These are phyloP conservation scores for Chlorella sp. DNA, from an alignment of 139 green algal genomes.

Conservation along the genomic window DNA sequence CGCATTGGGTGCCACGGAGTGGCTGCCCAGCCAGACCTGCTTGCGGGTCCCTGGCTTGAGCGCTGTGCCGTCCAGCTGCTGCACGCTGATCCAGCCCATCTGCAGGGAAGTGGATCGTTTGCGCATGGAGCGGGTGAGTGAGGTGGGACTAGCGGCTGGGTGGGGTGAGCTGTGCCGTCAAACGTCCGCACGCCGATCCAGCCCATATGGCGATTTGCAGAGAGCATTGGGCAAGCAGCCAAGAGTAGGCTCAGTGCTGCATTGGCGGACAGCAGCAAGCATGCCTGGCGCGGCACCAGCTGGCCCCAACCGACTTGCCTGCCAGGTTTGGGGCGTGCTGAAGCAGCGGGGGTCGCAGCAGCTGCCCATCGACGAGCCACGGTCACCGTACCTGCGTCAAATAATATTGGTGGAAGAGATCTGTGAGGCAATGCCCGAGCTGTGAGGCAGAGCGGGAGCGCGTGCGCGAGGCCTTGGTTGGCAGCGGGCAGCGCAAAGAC, in stretches of 20 bases:
- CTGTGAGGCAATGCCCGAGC: neutral
- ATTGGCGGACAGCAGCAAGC: neutral
- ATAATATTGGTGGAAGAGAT: neutral
- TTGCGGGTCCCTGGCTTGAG: neutral
- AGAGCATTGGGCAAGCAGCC: too few relatives aligned
- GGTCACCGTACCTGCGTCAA: neutral
- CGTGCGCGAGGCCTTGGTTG: neutral
- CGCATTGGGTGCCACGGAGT: neutral
- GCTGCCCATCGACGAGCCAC: neutral
- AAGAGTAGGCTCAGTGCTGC: too few relatives aligned
- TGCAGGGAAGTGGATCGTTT: neutral
- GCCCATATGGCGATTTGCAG: too few relatives aligned
- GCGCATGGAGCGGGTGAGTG: neutral
- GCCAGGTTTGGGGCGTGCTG: neutral
- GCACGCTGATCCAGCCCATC: neutral
- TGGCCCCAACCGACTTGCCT: neutral
- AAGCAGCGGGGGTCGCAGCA: constrained; percentile 5
- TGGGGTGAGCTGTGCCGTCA: neutral
- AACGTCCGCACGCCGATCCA: too few relatives aligned
- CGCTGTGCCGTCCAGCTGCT: neutral
- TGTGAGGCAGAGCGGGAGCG: neutral
- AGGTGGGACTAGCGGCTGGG: neutral
- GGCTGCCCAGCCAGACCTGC: neutral
- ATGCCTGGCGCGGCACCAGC: neutral
- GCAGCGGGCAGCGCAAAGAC: too few relatives aligned